Percentiles rank a stretch among this genome's conserved stretches.
Conservation (phyloP, 78 protist genomes). For the Dictyostelium intermedium region DNA sequence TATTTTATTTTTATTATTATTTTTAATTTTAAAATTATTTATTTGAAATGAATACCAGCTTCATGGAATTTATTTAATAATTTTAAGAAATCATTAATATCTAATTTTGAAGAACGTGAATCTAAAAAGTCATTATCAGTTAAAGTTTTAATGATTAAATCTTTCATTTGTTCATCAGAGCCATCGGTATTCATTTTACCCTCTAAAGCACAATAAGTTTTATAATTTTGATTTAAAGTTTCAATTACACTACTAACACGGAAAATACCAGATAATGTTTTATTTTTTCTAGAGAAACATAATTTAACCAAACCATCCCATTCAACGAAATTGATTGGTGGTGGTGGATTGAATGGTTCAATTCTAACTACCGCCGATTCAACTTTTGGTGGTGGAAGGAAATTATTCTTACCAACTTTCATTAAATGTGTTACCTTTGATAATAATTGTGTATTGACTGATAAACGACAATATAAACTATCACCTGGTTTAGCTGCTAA, state of each 20-base stretch:
- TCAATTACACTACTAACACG: conserved; percentile 72
- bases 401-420: conserved; percentile 94
- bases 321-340: conserved; percentile 96
- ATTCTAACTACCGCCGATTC: conserved; percentile 98
- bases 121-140: conserved; percentile 71
- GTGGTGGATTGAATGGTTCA: conserved; percentile 97
- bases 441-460: conserved; percentile 96
- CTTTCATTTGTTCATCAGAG: conserved; percentile 61
- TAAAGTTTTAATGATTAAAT: conserved; percentile 44
- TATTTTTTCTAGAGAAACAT: conserved; percentile 97
- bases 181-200: conserved; percentile 57
- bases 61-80: conserved; percentile 64
- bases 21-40: conserved; percentile 24
- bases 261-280: conserved; percentile 95
- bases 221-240: conserved; percentile 89
- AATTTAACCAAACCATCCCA: conserved; percentile 98
- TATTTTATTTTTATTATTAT: background rate
- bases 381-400: conserved; percentile 99
- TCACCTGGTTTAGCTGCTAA: conserved; percentile 97
- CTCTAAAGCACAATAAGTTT: conserved; percentile 86
- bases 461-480: conserved; percentile 97
- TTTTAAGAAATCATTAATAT: conserved; percentile 92
- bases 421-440: conserved; percentile 91
- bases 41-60: conserved; percentile 58
- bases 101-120: conserved; percentile 89